phyloP scores from a whole-genome alignment of 2,329 filamentous ascomycete genomes.

The Alternaria brassicicola region DNA sequence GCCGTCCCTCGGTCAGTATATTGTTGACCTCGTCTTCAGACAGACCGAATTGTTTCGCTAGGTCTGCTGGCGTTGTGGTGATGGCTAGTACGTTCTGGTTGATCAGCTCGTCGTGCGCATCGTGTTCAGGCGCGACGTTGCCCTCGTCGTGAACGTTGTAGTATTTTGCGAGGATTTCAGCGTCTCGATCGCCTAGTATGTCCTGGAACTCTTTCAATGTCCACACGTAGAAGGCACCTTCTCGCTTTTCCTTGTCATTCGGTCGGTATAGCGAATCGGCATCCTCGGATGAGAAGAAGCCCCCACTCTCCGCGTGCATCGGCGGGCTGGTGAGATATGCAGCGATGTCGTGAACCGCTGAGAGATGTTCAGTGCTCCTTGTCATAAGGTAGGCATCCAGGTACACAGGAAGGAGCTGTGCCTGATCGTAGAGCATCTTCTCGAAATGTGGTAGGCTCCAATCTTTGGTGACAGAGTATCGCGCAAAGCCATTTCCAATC shows the following conservation, averaged over 20 bases:
- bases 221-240: conserved; percentile 96
- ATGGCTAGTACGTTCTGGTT: conserved; percentile 88
- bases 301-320: conserved; percentile 71
- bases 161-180: conserved; percentile 77
- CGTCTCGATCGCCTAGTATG: conserved; percentile 71
- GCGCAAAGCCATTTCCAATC: conserved; percentile 76
- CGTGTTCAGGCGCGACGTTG: conserved; percentile 81
- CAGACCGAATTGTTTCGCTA: conserved; percentile 77
- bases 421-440: conserved; percentile 95
- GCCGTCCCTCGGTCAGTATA: conserved; percentile 70
- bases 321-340: conserved; percentile 81
- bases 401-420: conserved; percentile 81
- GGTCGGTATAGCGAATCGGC: conserved; percentile 79
- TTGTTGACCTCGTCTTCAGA: conserved; percentile 70
- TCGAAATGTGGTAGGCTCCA: conserved; percentile 97
- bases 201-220: conserved; percentile 83
- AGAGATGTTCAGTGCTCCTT: conserved; percentile 72
- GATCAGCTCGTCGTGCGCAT: conserved; percentile 92
- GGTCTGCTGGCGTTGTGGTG: conserved; percentile 67
- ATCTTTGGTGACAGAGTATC: conserved; percentile 88
- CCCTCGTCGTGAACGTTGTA: conserved; percentile 85
- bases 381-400: conserved; percentile 81
- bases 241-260: conserved; percentile 80
- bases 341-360: conserved; percentile 79
- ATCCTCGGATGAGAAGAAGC: conserved; percentile 87